phyloP scores from a whole-genome alignment of 176 grass and related monocot species.

The Paspalum vaginatum region DNA sequence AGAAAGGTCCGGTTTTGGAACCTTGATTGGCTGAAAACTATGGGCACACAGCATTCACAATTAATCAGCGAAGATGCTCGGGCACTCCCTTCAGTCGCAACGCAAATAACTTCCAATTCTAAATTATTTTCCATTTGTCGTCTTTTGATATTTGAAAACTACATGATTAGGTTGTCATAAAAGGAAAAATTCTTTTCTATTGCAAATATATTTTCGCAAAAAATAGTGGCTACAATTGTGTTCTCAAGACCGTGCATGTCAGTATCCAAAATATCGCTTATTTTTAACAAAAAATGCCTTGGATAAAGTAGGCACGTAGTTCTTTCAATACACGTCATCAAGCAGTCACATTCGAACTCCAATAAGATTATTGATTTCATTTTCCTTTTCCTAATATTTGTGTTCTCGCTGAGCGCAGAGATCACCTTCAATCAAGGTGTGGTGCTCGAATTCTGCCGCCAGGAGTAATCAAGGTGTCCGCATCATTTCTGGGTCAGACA shows the following conservation, averaged over 20 bases:
- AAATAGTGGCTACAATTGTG: too few species aligned
- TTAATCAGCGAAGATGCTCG: neutral
- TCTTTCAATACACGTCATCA: neutral
- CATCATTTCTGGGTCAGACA: constrained; percentile 18
- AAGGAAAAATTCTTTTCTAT: too few species aligned
- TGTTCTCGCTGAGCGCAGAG: neutral
- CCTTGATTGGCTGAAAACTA: constrained; percentile 9
- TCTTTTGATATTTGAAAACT: too few species aligned
- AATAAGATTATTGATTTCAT: too few species aligned
- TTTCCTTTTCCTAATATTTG: too few species aligned
- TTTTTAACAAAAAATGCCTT: too few species aligned
- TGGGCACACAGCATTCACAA: constrained; percentile 8
- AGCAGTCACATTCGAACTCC: neutral
- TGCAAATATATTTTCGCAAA: too few species aligned
- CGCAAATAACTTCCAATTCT: neutral
- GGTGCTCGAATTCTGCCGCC: neutral
- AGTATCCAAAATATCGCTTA: too few species aligned
- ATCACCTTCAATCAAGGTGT: neutral
- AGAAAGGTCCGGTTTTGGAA: neutral
- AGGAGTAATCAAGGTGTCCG: neutral
- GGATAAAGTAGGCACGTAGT: neutral
- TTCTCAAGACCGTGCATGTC: too few species aligned
- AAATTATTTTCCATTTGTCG: neutral
- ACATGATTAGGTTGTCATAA: too few species aligned
- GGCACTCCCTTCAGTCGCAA: neutral